Base-by-base conservation (phyloP, 2,329 filamentous ascomycete genomes). In the Ascochyta viciae-villosae region DNA sequence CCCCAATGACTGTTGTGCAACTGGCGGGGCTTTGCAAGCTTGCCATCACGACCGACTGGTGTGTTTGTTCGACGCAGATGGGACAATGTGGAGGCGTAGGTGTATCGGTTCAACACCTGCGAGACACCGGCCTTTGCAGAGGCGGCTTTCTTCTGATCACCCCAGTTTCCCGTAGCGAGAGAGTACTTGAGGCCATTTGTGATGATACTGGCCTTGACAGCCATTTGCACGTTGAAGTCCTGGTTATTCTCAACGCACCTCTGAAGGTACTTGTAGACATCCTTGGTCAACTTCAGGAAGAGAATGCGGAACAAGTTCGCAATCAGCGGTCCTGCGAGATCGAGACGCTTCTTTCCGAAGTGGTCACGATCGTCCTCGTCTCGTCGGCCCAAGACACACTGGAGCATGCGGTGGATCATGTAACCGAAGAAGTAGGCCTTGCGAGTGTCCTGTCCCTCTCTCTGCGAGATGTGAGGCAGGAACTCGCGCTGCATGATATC, bases 1-100 rank as follows among this genome's bases (percentile, higher is more conserved):
- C 95, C 95, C 95, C 95, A 99, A 74, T 99, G 95, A 6, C 94
- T 98, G 77, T 98, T 98, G 82, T 99, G 95, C 62, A 99, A 84
- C 79, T 99, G 96, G 57, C 95, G 90, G 35, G 95, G 95, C 77
- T 99, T 99, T 37, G 96, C 96, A 65, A 99, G 90, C 78, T 99
- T 99, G 65, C 95, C 96, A 77, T 99, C 96, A 80, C 96, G 87
- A 59, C 96, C 95, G 62, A 99, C 96, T 0, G 95, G 95, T 0
- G 96, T 99, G 76, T 99, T 99, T 49, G 96, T 99, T 71, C 95
- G 89, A 68, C 96, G 89, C 78, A 99, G 85, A 88, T 99, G 96
- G 16, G 95, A 99, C 39, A 99, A 80, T 0, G 94, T 98, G 37
- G 96, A 99, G 15, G 95, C 88, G 73, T 97, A 99, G 0, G 96